Percentiles rank a stretch among this genome's conserved stretches.
Conservation (phyloP, 2,329 filamentous ascomycete species). For the Metarhizium album region DNA sequence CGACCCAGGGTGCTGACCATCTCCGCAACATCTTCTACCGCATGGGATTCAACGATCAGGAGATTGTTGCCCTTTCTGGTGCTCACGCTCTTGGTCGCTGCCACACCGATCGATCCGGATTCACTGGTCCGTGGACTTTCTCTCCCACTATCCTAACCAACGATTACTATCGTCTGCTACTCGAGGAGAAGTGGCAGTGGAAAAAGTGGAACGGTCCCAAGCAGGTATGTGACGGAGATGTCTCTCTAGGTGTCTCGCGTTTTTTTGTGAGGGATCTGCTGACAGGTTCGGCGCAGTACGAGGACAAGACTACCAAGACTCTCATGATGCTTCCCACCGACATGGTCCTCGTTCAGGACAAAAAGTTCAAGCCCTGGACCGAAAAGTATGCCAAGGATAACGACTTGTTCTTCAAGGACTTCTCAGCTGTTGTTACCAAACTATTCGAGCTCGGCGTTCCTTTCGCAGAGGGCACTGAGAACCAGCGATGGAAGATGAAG, state of each 20-base stretch:
- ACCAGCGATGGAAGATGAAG: conserved; percentile 54
- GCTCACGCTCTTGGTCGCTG: conserved; percentile 83
- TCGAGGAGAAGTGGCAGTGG: conserved; percentile 87
- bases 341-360: conserved; percentile 78
- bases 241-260: background rate
- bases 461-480: conserved; percentile 56
- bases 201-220: conserved; percentile 86
- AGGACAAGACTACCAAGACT: conserved; percentile 76
- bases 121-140: conserved; percentile 84
- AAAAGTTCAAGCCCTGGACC: conserved; percentile 68
- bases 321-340: conserved; percentile 98
- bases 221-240: conserved; percentile 33
- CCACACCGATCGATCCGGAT: conserved; percentile 82
- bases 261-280: conserved; percentile 3
- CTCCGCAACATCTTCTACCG: conserved; percentile 86
- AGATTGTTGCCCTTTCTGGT: conserved; percentile 83
- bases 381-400: conserved; percentile 88
- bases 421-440: conserved; percentile 64
- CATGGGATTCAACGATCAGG: conserved; percentile 96
- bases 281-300: conserved; percentile 43
- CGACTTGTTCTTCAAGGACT: conserved; percentile 88
- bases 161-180: conserved; percentile 81
- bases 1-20: conserved; percentile 64
- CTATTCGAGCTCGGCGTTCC: conserved; percentile 93
- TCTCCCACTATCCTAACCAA: conserved; percentile 87